Evolutionary conservation across 805 yeast species (phyloP).

Genomic region (Kodamaea kakaduensis): DNA sequence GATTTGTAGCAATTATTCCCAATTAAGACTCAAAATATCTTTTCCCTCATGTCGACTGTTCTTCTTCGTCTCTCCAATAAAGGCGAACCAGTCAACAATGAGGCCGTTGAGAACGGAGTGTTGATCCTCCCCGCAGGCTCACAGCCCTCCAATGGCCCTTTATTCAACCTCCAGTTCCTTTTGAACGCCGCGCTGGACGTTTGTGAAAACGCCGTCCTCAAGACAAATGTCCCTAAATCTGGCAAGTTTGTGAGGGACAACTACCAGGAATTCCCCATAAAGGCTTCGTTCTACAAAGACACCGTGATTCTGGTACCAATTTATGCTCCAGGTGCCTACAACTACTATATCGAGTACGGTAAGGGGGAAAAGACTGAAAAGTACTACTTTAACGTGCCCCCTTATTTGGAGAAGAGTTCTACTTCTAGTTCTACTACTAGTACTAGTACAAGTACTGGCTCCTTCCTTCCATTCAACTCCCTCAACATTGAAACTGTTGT

Average conservation of each 20-base stretch:
- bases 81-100: slow-evolving; percentile 44
- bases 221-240: slow-evolving; percentile 66
- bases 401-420: slow-evolving; percentile 55
- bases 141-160: slow-evolving; percentile 33
- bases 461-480: slow-evolving; percentile 67
- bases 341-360: slow-evolving; percentile 64
- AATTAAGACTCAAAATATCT: neutral
- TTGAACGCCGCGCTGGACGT: slow-evolving; percentile 75
- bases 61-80: slow-evolving; percentile 40
- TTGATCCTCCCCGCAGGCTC: slow-evolving; percentile 48
- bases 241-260: slow-evolving; percentile 52
- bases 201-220: slow-evolving; percentile 64
- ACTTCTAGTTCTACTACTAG: too few relatives aligned
- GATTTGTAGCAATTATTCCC: neutral
- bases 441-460: too few relatives aligned
- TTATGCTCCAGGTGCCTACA: slow-evolving; percentile 72
- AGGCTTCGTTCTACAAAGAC: slow-evolving; percentile 62
- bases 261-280: slow-evolving; percentile 49
- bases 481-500: slow-evolving; percentile 80
- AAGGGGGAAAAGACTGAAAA: slow-evolving; percentile 47
- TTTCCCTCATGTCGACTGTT: slow-evolving; percentile 6
- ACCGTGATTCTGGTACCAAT: slow-evolving; percentile 57
- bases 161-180: slow-evolving; percentile 53
- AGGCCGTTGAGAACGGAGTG: slow-evolving; percentile 42
- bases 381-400: slow-evolving; percentile 76